These are phyloP conservation scores for Fusarium anguioides DNA, from an alignment of 2,329 filamentous ascomycete species.

Conservation along the genomic window DNA sequence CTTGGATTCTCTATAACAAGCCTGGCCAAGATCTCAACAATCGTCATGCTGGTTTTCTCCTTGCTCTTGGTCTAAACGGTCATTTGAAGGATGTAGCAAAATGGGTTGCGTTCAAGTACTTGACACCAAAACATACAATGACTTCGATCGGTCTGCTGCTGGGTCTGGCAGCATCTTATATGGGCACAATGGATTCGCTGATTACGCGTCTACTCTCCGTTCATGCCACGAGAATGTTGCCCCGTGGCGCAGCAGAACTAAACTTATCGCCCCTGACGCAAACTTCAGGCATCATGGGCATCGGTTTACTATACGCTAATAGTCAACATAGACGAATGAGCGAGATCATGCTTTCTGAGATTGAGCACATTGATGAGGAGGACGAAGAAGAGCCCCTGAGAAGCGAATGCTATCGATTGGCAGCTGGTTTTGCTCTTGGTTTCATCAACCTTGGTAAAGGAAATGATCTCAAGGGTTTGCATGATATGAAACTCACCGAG, in stretches of 20 bases:
- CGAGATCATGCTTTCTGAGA: slow-evolving; percentile 98
- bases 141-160: slow-evolving; percentile 96
- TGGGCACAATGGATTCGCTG: slow-evolving; percentile 96
- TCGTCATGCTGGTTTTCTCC: slow-evolving; percentile 92
- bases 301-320: slow-evolving; percentile 91
- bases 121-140: slow-evolving; percentile 99
- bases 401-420: slow-evolving; percentile 95
- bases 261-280: slow-evolving; percentile 94
- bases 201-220: slow-evolving; percentile 94
- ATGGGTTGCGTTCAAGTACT: slow-evolving; percentile 98
- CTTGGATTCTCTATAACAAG: slow-evolving; percentile 99
- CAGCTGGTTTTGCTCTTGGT: slow-evolving; percentile 91
- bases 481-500: slow-evolving; percentile 94
- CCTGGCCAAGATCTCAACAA: slow-evolving; percentile 88
- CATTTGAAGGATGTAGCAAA: slow-evolving; percentile 95
- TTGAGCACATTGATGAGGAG: slow-evolving; percentile 83
- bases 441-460: slow-evolving; percentile 96
- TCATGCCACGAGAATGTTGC: slow-evolving; percentile 94
- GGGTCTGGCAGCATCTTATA: slow-evolving; percentile 90
- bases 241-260: slow-evolving; percentile 89
- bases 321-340: slow-evolving; percentile 99
- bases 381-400: slow-evolving; percentile 88
- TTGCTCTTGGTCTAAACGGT: slow-evolving; percentile 91
- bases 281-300: slow-evolving; percentile 96
- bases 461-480: slow-evolving; percentile 84